These are phyloP conservation scores for Juglanconis juglandina DNA, from an alignment of 2,329 filamentous ascomycete genomes.

Conservation along the genomic window DNA sequence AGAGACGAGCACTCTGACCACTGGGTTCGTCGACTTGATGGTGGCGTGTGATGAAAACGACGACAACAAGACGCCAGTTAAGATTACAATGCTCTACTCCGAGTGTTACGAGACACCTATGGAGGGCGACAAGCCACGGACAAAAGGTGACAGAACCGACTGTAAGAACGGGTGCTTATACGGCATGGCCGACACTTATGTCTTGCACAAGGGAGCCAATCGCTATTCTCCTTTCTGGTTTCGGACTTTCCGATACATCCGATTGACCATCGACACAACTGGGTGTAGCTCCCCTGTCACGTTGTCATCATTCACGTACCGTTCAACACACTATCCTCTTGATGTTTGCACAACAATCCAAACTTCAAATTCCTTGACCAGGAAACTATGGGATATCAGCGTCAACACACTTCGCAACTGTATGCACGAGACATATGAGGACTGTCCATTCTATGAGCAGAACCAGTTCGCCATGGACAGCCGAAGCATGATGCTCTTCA, in stretches of 20 bases:
- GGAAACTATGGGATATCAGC: constrained; percentile 29
- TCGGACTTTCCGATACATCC: constrained; percentile 19
- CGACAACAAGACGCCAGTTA: constrained; percentile 9
- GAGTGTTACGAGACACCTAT: constrained; percentile 30
- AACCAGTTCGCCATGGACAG: constrained; percentile 29
- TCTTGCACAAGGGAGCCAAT: constrained; percentile 3
- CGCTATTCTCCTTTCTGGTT: constrained; percentile 19
- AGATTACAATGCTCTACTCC: constrained; percentile 28
- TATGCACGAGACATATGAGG: constrained; percentile 33
- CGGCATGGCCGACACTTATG: constrained; percentile 12
- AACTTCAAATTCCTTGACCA: not conserved
- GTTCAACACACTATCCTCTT: constrained; percentile 6
- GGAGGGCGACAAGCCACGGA: constrained; percentile 12
- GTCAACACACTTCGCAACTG: constrained; percentile 32
- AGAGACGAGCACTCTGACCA: constrained; percentile 2
- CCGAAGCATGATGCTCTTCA: constrained; percentile 27
- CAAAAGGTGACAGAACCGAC: constrained; percentile 17
- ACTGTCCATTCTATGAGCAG: constrained; percentile 35
- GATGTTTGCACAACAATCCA: not conserved
- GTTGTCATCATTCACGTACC: constrained; percentile 7
- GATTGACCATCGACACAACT: constrained; percentile 11
- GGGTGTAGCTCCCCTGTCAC: not conserved
- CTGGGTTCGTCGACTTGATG: not conserved
- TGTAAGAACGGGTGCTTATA: constrained; percentile 12
- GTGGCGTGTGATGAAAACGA: not conserved